Evolutionary conservation across 139 green algal genomes (phyloP).

Genomic region (Astrephomene gubernaculifera): DNA sequence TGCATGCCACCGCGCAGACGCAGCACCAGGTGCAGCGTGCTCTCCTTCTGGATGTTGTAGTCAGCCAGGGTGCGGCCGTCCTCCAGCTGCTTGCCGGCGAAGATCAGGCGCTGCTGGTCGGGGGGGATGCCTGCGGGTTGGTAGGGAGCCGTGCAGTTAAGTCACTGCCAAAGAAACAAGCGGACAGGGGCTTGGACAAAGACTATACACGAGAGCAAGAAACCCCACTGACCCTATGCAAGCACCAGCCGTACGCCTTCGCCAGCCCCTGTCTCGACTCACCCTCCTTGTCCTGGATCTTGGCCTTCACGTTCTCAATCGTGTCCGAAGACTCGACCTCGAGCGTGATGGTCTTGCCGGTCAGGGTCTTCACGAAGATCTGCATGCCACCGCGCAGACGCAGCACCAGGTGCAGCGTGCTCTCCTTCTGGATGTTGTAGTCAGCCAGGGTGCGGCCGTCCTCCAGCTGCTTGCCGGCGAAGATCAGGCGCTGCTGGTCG

Average conservation of each 20-base stretch:
- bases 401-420: conserved; percentile 85
- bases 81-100: conserved; percentile 96
- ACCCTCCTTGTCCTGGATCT: conserved; percentile 6
- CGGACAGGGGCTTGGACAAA: too few relatives aligned
- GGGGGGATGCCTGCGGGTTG: conserved; percentile 83
- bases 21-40: conserved; percentile 88
- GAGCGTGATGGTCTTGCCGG: too few relatives aligned
- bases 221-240: conserved; percentile 64
- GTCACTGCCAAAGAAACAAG: too few relatives aligned
- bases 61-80: conserved; percentile 92
- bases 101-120: conserved; percentile 95
- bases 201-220: too few relatives aligned
- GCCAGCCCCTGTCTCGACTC: too few relatives aligned
- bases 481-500: conserved; percentile 95
- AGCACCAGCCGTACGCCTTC: too few relatives aligned
- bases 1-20: too few relatives aligned
- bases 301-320: too few relatives aligned
- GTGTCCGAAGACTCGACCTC: too few relatives aligned
- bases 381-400: too few relatives aligned
- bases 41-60: conserved; percentile 98
- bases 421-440: conserved; percentile 96
- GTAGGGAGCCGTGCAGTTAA: too few relatives aligned
- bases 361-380: too few relatives aligned
- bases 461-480: conserved; percentile 96
- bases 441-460: conserved; percentile 93